phyloP scores from a whole-genome alignment of 2,329 filamentous ascomycete species.

The Cladophialophora bantiana region DNA sequence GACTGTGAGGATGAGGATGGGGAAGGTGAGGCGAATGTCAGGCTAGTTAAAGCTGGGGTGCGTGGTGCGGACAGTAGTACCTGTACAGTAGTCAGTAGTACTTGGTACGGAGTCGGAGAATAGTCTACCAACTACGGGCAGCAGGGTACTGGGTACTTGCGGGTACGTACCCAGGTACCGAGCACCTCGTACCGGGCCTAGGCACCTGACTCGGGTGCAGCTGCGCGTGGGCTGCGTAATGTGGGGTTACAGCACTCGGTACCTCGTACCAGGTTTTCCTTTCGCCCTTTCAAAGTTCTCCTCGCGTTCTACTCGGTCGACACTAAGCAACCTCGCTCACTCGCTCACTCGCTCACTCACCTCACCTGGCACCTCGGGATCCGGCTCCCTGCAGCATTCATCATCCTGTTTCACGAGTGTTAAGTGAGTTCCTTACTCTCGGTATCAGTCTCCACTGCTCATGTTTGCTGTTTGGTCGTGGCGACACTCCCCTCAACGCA shows the following conservation, averaged over 20 bases:
- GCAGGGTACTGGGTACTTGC: too few species aligned
- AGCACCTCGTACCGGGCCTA: too few species aligned
- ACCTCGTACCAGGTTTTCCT: not conserved
- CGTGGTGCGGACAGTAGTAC: not conserved
- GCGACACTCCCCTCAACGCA: not conserved
- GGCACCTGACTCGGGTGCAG: not conserved
- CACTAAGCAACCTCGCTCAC: not conserved
- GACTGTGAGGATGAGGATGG: too few species aligned
- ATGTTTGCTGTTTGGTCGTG: constrained; percentile 1
- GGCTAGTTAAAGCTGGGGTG: not conserved
- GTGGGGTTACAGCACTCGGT: not conserved
- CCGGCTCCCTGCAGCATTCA: not conserved
- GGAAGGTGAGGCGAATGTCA: not conserved
- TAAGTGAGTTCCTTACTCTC: not conserved
- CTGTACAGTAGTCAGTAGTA: too few species aligned
- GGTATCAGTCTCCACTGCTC: not conserved
- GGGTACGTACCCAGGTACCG: too few species aligned
- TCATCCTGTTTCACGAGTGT: not conserved
- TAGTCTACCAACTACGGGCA: too few species aligned
- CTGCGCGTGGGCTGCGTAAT: not conserved
- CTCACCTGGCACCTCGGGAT: constrained; percentile 3
- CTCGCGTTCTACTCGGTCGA: not conserved
- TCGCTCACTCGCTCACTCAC: not conserved
- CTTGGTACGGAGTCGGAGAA: too few species aligned
- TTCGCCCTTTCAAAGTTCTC: not conserved